Percentiles rank a stretch among this genome's conserved stretches.
These are phyloP conservation scores for Xylogone sp. DNA, from an alignment of 2,329 filamentous ascomycete genomes.

Conservation along the genomic window DNA sequence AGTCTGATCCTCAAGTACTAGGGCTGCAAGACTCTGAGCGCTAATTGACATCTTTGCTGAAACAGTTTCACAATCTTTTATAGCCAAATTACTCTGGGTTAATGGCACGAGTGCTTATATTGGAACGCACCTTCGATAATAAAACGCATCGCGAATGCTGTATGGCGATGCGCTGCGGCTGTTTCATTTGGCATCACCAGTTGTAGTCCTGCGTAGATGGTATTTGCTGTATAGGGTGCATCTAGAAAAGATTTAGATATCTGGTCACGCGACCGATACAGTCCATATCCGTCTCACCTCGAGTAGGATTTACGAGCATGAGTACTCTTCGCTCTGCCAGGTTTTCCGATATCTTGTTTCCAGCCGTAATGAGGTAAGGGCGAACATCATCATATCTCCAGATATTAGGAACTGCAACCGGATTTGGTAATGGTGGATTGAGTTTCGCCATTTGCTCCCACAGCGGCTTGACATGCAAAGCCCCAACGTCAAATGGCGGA, in stretches of 20 bases:
- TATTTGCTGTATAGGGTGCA: slow-evolving; percentile 41
- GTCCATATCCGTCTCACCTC: no score
- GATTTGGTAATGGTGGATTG: not conserved
- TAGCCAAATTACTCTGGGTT: no score
- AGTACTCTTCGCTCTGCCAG: slow-evolving; percentile 11
- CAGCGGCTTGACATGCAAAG: not conserved
- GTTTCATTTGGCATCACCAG: slow-evolving; percentile 41
- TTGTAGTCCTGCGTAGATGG: slow-evolving; percentile 40
- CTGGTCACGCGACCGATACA: no score
- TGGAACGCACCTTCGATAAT: slow-evolving; percentile 45
- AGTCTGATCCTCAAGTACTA: no score
- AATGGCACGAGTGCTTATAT: no score
- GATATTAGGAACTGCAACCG: not conserved
- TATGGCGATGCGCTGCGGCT: slow-evolving; percentile 39
- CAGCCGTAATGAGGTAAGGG: not conserved
- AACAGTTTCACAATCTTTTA: no score
- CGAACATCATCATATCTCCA: not conserved
- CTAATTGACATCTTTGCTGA: no score
- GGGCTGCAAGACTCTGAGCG: no score
- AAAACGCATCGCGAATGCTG: slow-evolving; percentile 41
- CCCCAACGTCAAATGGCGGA: no score
- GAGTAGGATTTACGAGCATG: slow-evolving; percentile 6
- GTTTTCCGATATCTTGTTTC: not conserved
- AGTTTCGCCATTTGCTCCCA: not conserved
- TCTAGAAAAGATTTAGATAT: no score